Evolutionary conservation across 2,329 filamentous ascomycete species (phyloP), one percentile per base, ranked within the genome.

Genomic region (Arthrobotrys sphaeroides): DNA sequence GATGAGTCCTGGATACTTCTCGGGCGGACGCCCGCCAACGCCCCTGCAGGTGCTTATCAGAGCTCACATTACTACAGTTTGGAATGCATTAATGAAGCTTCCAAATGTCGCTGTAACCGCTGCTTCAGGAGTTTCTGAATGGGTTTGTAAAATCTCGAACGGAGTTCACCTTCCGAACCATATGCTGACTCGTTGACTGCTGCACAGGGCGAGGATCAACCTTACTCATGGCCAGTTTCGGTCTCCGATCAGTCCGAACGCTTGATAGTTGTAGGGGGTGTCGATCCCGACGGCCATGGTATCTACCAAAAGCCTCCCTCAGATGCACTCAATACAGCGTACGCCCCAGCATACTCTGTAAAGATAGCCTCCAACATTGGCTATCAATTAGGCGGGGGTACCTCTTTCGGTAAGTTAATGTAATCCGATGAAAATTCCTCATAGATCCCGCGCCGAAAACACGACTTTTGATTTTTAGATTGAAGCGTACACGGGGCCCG

Each of bases 291-390:
- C 5, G 70, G 70, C 18, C 24, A 40, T 16, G 55, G 55, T 13
- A 74, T 74, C 18, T 74, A 62, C 24, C 62, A 74, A 33, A 36
- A 42, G 13, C 43, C 62, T 6, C 13, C 26, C 7, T 1, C 1
- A 2, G 12, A 24, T 6, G 38, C 28, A n/a, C 47, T 70, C 2
- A 53, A 74, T 20, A 13, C 26, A 4, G 53, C 68, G 5, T 43
- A 59, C 16, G 70, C 70, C n/a, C 70, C 70, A 36, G 70, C 55
- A 5, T 68, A 60, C 22, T 9, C 36, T 5, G 40, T 74, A 40
- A 68, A 74, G 40, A 68, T 74, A 20, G 55, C 64, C 3, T 74
- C 70, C 7, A 74, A 74, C 26, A 64, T 64, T 49, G 70, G 70
- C 2, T 68, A 68, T 59, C 70, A 74, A 38, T 20, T 74, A 7